Base-by-base conservation (phyloP, 116 monocot species). In the Cymodocea nodosa region DNA sequence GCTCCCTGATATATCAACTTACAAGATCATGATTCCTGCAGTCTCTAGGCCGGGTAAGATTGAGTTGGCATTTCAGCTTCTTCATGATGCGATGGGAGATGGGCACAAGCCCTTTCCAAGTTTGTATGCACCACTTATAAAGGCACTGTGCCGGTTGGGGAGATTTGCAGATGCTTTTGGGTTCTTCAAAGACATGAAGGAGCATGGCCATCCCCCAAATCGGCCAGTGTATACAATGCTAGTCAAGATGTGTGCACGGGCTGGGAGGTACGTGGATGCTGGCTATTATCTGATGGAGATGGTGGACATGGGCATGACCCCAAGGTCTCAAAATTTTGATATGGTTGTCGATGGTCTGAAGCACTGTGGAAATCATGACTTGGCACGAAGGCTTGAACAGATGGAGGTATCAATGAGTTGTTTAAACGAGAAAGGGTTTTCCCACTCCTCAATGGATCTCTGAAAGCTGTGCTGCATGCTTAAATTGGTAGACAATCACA, bases 181-280 rank as follows among this genome's bases (percentile, higher is more conserved):
- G 20, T 89, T 98, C 60, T 92, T 98, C 67, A 69, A 59, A 1
- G 98, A 98, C 39, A 85, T 92, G 89, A 92, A 92, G 81, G 68
- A 14, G 16, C 80, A 65, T 19, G 89, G 86, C 1, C 92, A 92
- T 69, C 82, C 82, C 4, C 84, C 92, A 0, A 89, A 89, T 65
- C 72, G 98, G 56, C 98, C 98, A 6, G 92, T 92, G n/a, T 98
- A 98, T 51, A 89, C 86, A 5, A 98, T 98, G 98, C 74, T 92
- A 59, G 79, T 92, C 57, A 98, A 86, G 75, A 98, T 98, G 92
- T 98, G 86, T 63, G 81, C 78, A 58, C 61, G 98, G 55, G 89
- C 89, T 63, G 98, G 98, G 68, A 84, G 57, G 70, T 84, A 65
- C 44, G 82, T 79, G 16, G 98, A 98, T 73, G 98, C 98, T 1